Base-by-base conservation (phyloP, 768 basidiomycete species). In the Boletus edulis region DNA sequence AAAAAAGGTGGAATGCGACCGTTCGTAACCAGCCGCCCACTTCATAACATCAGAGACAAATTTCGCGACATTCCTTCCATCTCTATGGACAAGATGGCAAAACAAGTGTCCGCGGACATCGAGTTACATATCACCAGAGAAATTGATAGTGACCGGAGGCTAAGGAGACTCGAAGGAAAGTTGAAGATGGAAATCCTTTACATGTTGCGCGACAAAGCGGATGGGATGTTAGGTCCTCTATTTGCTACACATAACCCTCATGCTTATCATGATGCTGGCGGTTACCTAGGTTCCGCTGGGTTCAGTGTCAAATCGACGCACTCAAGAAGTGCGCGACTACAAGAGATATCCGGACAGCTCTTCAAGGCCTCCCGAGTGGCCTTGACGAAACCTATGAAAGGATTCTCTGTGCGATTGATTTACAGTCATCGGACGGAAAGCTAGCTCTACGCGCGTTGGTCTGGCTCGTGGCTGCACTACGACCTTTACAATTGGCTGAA, bases 301-400 rank as follows among this genome's bases (percentile, higher is more conserved):
- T 49, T 7, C 52, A 64, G 15, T 63, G 62, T 46, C 55, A 63
- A 18, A 37, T 64, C 8, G 58, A 60, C 37, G 15, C 46, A 0
- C 52, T 64, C 1, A 49, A 38, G 10, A 17, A 39, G 34, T 64
- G 63, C 13, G 11, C 18, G 17, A 48, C 52, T 1, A 14, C 11
- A 24, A 5, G 17, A 31, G 55, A 60, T 1, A 45, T 64, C 15
- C 38, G 43, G 14, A 18, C 18, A 8, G 37, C 54, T 6, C 56
- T 64, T 4, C 6, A 35, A 1, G 55, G 32, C 41, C 62, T 64
- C 20, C 63, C 63, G 0, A 40, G 2, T 7, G 59, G 49, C 4
- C 59, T 64, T 13, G 47, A 64, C 1, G 59, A 52, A 18, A 64
- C 59, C 1, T 64, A 64, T 17, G 56, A 64, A 17, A 55, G 59